These are phyloP conservation scores for Xylaria sp. DNA, from an alignment of 2,329 filamentous ascomycete species.

Conservation along the genomic window DNA sequence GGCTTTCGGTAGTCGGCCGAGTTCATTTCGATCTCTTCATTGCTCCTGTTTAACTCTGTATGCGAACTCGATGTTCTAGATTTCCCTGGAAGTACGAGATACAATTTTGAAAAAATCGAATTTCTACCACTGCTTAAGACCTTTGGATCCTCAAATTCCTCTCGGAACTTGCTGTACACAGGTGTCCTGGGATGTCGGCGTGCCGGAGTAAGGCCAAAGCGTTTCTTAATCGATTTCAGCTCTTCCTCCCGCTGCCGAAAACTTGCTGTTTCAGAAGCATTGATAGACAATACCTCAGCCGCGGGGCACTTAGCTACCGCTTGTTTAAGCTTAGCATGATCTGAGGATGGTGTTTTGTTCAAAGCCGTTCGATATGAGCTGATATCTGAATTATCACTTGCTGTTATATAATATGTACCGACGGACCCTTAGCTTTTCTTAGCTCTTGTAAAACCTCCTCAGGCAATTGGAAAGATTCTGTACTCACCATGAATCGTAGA, in stretches of 20 bases:
- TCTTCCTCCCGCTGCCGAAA: slow-evolving; percentile 54
- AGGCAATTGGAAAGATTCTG: not conserved
- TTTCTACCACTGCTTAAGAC: slow-evolving; percentile 36
- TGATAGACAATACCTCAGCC: slow-evolving; percentile 39
- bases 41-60: slow-evolving; percentile 19
- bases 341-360: slow-evolving; percentile 39
- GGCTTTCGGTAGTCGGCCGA: slow-evolving; percentile 3
- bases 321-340: slow-evolving; percentile 21
- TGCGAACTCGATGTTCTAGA: slow-evolving; percentile 44
- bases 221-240: slow-evolving; percentile 54
- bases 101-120: slow-evolving; percentile 53
- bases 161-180: slow-evolving; percentile 55
- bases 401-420: slow-evolving; percentile 35
- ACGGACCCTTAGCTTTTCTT: slow-evolving; percentile 34
- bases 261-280: slow-evolving; percentile 53
- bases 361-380: slow-evolving; percentile 49
- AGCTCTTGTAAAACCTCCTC: slow-evolving; percentile 15
- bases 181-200: slow-evolving; percentile 48
- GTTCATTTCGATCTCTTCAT: slow-evolving; percentile 4
- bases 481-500: slow-evolving; percentile 40
- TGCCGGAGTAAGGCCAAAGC: slow-evolving; percentile 53
- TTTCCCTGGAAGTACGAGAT: slow-evolving; percentile 50
- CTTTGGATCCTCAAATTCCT: slow-evolving; percentile 52
- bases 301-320: slow-evolving; percentile 30
- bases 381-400: slow-evolving; percentile 43